Evolutionary conservation across 208 protist genomes (phyloP), one percentile per base, ranked within the genome.

Genomic region (Porcisia deanei): DNA sequence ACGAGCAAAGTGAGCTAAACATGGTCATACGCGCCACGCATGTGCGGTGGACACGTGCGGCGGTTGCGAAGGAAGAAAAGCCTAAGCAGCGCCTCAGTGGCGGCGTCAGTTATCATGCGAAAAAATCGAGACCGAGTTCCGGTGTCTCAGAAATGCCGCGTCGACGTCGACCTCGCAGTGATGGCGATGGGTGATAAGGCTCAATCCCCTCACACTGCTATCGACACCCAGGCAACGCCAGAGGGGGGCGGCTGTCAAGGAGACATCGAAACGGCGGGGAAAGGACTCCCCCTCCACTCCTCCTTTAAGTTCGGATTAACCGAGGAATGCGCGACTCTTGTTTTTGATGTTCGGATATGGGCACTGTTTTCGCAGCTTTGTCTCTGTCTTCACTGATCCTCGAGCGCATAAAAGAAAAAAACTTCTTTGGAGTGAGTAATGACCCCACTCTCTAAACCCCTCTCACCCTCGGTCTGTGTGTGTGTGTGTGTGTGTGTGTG

Each of bases 21-120:
- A 96, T 96, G 92, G 54, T 64, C 6, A 85, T 94, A 37, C 83
- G 81, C 20, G 92, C 75, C 64, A 93, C 92, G 30, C 81, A 79
- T 25, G 92, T 96, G 72, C 82, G 82, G 8, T 94, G 89, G 90
- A 84, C 77, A 53, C 68, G 22, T 30, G 43, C 65, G 49, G 34
- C 20, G 41, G 25, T 64, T 18, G 18, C 54, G 14, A 34, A 64
- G 12, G 52, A 20, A 20, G 68, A 72, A 12, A 43, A 37, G 45
- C 12, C n/a, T n/a, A 49, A 25, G 25, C 65, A 18, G 41, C 20
- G 30, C 4, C 47, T 22, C 16, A 52, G 16, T n/a, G 65, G 18
- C 22, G 16, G 45, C 14, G 25, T 71, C 45, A 3, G 12, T 30
- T 5, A 57, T 25, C 65, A 43, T 5, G 47, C 14, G 65, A 71